A percentile compares a stretch with the other conserved stretches of the same genome.
Conservation (phyloP, 2,329 filamentous ascomycete species). For the Penicillium sp. region DNA sequence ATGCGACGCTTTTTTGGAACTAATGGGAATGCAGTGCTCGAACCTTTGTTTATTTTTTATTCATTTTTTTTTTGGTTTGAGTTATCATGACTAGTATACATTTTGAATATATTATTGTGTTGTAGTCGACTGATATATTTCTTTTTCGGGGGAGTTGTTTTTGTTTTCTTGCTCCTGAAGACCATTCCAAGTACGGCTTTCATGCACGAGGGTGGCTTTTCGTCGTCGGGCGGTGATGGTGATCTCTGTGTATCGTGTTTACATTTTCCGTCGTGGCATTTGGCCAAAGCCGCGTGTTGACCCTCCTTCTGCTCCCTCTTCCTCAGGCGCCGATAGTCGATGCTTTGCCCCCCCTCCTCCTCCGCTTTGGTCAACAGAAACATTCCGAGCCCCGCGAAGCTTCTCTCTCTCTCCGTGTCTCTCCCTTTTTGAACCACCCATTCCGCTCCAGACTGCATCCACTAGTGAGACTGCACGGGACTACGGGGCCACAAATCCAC, state of each 20-base stretch:
- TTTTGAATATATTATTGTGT: too few relatives aligned
- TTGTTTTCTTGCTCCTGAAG: background rate
- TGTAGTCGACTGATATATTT: background rate
- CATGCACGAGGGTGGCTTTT: too few relatives aligned
- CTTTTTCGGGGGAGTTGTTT: background rate
- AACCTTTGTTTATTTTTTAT: too few relatives aligned
- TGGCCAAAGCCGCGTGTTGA: too few relatives aligned
- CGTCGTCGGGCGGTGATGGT: slow-evolving; percentile 4
- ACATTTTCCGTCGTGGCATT: slow-evolving; percentile 24
- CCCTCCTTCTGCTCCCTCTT: too few relatives aligned
- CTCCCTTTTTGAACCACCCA: background rate
- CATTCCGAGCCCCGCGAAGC: slow-evolving; percentile 17
- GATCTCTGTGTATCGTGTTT: slow-evolving; percentile 4
- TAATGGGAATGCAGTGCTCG: too few relatives aligned
- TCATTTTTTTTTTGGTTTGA: too few relatives aligned
- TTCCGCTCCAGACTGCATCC: background rate
- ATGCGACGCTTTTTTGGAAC: too few relatives aligned
- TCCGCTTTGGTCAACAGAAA: slow-evolving; percentile 21
- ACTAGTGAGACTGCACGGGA: background rate
- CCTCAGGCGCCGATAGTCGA: slow-evolving; percentile 5
- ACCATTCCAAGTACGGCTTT: background rate
- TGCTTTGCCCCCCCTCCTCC: slow-evolving; percentile 7
- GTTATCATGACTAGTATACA: too few relatives aligned
- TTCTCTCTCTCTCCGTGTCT: slow-evolving; percentile 9
- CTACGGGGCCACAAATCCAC: background rate